These are phyloP conservation scores for Pseudogymnoascus sp. DNA, from an alignment of 2,329 filamentous ascomycete genomes.

Conservation along the genomic window DNA sequence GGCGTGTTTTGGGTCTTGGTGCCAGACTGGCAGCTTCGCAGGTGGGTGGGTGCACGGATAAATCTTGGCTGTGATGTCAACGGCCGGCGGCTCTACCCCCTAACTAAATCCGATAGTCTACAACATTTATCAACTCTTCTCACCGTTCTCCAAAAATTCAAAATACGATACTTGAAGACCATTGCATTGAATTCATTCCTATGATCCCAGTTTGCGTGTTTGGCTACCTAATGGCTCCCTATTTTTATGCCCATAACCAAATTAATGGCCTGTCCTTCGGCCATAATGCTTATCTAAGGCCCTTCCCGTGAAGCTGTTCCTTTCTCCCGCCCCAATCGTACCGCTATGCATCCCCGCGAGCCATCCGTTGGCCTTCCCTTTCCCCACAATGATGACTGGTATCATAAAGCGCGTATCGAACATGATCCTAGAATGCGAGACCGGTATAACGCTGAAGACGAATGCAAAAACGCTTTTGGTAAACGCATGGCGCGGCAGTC, in stretches of 20 bases:
- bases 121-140: not conserved
- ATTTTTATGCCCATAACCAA: not conserved
- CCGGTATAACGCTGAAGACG: slow-evolving; percentile 5
- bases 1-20: not conserved
- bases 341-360: not conserved
- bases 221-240: slow-evolving; percentile 5
- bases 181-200: not conserved
- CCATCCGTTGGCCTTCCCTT: not conserved
- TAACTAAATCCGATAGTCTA: not conserved
- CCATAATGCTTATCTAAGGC: not conserved
- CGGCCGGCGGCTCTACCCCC: not conserved
- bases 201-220: not conserved
- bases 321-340: not conserved
- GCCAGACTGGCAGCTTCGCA: slow-evolving; percentile 1
- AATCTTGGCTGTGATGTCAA: slow-evolving; percentile 7
- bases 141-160: not conserved
- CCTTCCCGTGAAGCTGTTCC: not conserved
- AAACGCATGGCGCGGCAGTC: slow-evolving; percentile 1
- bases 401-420: slow-evolving; percentile 6
- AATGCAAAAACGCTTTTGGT: slow-evolving; percentile 4
- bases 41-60: slow-evolving; percentile 2
- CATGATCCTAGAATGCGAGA: not conserved
- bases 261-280: not conserved
- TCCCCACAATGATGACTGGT: not conserved
- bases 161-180: not conserved